Evolutionary conservation across 2,329 filamentous ascomycete genomes (phyloP).

Genomic region (Zymoseptoria brevis): DNA sequence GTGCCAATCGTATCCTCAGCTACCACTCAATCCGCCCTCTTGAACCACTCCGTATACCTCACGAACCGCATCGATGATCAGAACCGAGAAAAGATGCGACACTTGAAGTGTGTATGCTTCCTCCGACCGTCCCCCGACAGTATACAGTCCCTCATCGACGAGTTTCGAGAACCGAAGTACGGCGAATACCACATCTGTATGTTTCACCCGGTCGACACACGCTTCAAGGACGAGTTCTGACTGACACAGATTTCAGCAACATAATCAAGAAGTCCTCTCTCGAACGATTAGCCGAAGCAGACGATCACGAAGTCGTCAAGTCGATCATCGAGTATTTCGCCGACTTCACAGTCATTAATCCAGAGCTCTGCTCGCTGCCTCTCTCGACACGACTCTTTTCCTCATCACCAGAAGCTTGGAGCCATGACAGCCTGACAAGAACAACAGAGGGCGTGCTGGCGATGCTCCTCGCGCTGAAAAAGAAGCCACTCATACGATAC

Average conservation of each 20-base stretch:
- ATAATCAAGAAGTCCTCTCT: constrained; percentile 93
- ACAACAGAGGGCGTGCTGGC: constrained; percentile 82
- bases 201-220: constrained; percentile 9
- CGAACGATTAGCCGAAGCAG: constrained; percentile 87
- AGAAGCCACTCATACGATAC: constrained; percentile 90
- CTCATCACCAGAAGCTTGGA: constrained; percentile 69
- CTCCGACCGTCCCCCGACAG: constrained; percentile 86
- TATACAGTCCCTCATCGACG: constrained; percentile 88
- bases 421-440: constrained; percentile 76
- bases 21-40: constrained; percentile 86
- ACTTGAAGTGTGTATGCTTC: constrained; percentile 87
- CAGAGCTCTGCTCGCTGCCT: constrained; percentile 54
- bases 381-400: constrained; percentile 26
- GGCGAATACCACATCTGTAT: constrained; percentile 86
- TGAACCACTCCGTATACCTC: constrained; percentile 96
- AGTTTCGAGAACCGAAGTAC: constrained; percentile 91
- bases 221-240: constrained; percentile 22
- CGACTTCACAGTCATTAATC: constrained; percentile 91
- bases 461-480: constrained; percentile 80
- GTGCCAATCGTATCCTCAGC: constrained; percentile 90
- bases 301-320: constrained; percentile 95
- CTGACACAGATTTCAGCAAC: constrained; percentile 73
- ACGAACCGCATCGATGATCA: constrained; percentile 91
- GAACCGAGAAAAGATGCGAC: constrained; percentile 92
- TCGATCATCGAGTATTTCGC: constrained; percentile 92